Evolutionary conservation across 1,139 yeast genomes (phyloP).

Genomic region (Diutina catenulata): DNA sequence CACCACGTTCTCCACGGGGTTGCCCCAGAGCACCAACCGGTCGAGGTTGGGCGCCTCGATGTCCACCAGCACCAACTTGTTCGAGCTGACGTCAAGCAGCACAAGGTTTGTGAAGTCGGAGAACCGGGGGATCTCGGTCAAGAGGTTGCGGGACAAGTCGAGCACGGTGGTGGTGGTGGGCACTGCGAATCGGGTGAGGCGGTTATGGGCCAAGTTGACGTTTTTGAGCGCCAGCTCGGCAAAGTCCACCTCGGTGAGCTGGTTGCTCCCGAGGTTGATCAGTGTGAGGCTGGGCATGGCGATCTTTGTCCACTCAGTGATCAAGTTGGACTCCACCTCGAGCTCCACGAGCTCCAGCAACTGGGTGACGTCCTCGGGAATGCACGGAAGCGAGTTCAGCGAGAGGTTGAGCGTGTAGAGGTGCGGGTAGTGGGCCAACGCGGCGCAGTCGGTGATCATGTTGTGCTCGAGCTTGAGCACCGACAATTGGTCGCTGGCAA

Average conservation of each 20-base stretch:
- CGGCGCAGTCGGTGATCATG: too few species aligned
- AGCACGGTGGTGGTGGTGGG: neutral
- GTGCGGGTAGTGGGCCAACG: too few species aligned
- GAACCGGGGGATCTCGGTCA: neutral
- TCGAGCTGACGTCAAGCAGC: neutral
- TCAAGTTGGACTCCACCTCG: too few species aligned
- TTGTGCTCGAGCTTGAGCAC: neutral
- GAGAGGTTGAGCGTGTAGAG: too few species aligned
- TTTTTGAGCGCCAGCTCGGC: neutral
- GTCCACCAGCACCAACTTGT: neutral
- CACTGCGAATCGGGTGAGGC: neutral
- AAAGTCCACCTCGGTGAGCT: neutral
- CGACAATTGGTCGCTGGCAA: too few species aligned
- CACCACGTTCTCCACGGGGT: neutral
- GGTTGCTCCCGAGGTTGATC: too few species aligned
- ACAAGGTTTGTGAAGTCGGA: neutral
- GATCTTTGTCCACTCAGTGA: too few species aligned
- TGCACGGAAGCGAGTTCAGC: too few species aligned
- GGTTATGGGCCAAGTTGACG: neutral
- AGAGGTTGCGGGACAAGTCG: neutral
- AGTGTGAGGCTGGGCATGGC: too few species aligned
- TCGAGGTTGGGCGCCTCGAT: neutral
- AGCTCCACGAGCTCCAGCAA: too few species aligned
- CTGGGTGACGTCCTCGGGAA: too few species aligned
- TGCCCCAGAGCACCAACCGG: neutral